phyloP scores from a whole-genome alignment of 306 rosid species.

The Nissolia schottii region DNA sequence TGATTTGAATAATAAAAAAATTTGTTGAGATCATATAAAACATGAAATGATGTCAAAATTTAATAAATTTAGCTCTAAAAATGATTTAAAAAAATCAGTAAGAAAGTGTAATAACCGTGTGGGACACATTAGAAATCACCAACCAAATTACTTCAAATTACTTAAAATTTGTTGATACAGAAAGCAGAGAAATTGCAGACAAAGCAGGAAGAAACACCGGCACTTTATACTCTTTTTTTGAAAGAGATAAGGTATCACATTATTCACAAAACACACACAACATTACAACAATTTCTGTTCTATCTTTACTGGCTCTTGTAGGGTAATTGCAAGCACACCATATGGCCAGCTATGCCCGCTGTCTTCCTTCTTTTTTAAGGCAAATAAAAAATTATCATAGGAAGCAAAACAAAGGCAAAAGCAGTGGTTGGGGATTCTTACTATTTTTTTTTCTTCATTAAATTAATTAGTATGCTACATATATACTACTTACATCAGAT shows the following conservation, averaged over 20 bases:
- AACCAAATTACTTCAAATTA: no score
- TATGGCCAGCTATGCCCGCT: slow-evolving; percentile 33
- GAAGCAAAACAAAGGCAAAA: slow-evolving; percentile 26
- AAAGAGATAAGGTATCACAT: slow-evolving; percentile 14
- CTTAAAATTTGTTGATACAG: no score
- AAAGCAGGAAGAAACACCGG: neutral
- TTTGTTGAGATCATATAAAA: no score
- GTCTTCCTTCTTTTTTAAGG: slow-evolving; percentile 32
- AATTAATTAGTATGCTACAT: neutral
- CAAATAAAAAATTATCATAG: no score
- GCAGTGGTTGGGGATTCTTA: slow-evolving; percentile 1
- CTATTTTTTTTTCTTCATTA: neutral
- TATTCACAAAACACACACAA: no score
- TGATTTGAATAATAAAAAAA: no score
- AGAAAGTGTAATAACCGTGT: no score
- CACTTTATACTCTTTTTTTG: neutral
- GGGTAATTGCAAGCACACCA: neutral
- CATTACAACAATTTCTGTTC: neutral
- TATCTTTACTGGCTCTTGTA: neutral
- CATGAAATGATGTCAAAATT: no score
- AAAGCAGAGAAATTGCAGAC: neutral
- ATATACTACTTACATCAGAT: neutral
- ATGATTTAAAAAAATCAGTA: no score
- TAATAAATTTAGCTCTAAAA: no score
- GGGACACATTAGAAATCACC: no score